These are phyloP conservation scores for Pascua guehoae DNA, from an alignment of 1,284 basidiomycete species.

Conservation along the genomic window DNA sequence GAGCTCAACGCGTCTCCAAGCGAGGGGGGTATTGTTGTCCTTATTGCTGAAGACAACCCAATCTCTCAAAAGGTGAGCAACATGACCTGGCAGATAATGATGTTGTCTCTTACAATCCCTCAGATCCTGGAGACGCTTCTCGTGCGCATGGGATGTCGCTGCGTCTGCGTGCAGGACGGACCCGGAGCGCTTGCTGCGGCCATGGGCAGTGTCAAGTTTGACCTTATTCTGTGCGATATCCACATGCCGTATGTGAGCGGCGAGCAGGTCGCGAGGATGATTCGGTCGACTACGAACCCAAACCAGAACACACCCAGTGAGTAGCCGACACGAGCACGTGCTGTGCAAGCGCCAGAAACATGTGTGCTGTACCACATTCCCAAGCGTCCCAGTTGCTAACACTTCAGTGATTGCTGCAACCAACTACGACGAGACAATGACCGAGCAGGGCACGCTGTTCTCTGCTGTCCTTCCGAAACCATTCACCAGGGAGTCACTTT, in stretches of 20 bases:
- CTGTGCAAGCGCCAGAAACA: too few relatives aligned
- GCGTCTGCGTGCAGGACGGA: slow-evolving; percentile 89
- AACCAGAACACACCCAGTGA: slow-evolving; percentile 49
- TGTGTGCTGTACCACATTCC: too few relatives aligned
- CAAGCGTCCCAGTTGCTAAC: not conserved
- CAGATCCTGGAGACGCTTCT: slow-evolving; percentile 86
- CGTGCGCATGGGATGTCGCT: slow-evolving; percentile 85
- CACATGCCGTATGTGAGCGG: slow-evolving; percentile 47
- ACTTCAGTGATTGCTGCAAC: slow-evolving; percentile 56
- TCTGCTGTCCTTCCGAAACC: slow-evolving; percentile 82
- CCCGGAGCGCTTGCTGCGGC: slow-evolving; percentile 94
- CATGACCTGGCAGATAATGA: slow-evolving; percentile 15
- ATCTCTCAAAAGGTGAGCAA: slow-evolving; percentile 70
- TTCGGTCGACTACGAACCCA: slow-evolving; percentile 48
- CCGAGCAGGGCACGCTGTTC: slow-evolving; percentile 78
- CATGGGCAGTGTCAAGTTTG: slow-evolving; percentile 81
- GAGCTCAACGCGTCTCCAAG: too few relatives aligned
- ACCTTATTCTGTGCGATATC: slow-evolving; percentile 53
- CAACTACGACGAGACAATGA: slow-evolving; percentile 56
- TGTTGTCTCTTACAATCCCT: not conserved
- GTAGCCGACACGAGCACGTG: slow-evolving; percentile 8
- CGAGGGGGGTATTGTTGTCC: slow-evolving; percentile 50
- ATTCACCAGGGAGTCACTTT: slow-evolving; percentile 75
- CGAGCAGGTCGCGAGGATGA: slow-evolving; percentile 50
- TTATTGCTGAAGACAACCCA: slow-evolving; percentile 96